These are phyloP conservation scores for Wallemia ichthyophaga DNA, from an alignment of 1,284 basidiomycete species.

Conservation along the genomic window DNA sequence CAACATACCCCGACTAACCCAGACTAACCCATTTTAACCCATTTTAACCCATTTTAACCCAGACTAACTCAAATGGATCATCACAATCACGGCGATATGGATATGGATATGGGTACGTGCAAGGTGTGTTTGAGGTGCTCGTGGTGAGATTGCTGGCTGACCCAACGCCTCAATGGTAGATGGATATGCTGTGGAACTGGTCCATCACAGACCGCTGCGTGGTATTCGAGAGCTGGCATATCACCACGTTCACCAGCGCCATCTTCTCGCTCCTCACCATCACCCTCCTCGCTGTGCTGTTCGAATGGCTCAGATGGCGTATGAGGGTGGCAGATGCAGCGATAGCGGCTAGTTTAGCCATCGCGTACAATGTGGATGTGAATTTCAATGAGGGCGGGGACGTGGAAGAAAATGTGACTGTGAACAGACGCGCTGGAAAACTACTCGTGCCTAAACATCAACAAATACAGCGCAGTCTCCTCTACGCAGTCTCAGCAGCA, in stretches of 20 bases:
- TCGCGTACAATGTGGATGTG: constrained; percentile 10
- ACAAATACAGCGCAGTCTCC: constrained; percentile 26
- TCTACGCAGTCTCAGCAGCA: constrained; percentile 36
- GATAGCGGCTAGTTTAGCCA: constrained; percentile 13
- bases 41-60: no score
- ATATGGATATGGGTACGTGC: not conserved
- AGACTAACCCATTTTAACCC: no score
- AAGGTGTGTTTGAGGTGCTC: not conserved
- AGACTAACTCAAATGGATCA: not conserved
- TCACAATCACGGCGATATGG: not conserved
- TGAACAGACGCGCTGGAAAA: no score
- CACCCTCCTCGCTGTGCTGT: constrained; percentile 31
- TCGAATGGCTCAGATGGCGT: constrained; percentile 37
- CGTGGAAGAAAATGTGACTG: no score
- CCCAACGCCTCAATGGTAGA: constrained; percentile 1
- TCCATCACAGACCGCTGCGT: constrained; percentile 6
- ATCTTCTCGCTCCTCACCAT: constrained; percentile 31
- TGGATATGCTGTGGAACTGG: constrained; percentile 9
- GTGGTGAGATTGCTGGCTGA: not conserved
- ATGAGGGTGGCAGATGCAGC: constrained; percentile 27
- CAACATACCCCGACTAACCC: no score
- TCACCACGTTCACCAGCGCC: constrained; percentile 12
- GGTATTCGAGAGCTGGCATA: constrained; percentile 3
- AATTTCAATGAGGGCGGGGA: constrained; percentile 13
- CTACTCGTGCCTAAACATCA: constrained; percentile 7